Evolutionary conservation across 1,284 basidiomycete species (phyloP).

Genomic region (Abortiporus biennis): DNA sequence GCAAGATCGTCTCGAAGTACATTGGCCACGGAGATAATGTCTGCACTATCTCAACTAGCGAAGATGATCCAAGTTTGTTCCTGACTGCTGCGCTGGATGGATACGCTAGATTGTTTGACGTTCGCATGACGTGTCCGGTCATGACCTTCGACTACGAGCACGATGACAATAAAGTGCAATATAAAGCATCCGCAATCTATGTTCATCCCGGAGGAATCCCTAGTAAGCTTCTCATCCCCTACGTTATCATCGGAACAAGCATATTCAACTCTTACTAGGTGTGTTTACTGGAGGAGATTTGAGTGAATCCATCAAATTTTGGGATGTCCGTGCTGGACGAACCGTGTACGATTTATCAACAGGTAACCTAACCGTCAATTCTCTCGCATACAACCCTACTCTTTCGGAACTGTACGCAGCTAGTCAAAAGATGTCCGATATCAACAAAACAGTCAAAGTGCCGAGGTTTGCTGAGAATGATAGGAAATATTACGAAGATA

Average conservation of each 20-base stretch:
- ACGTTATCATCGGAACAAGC: not conserved
- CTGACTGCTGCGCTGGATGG: constrained; percentile 32
- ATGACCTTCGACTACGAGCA: constrained; percentile 19
- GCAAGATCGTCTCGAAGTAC: not conserved
- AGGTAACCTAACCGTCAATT: constrained; percentile 31
- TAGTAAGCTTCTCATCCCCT: constrained; percentile 14
- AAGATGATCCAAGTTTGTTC: constrained; percentile 29
- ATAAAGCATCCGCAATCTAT: constrained; percentile 15
- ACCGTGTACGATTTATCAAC: constrained; percentile 34
- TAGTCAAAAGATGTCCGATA: constrained; percentile 26
- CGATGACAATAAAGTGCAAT: constrained; percentile 5
- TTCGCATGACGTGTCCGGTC: constrained; percentile 22
- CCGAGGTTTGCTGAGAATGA: constrained; percentile 1
- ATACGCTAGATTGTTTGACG: constrained; percentile 31
- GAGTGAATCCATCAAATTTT: constrained; percentile 27
- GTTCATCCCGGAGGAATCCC: constrained; percentile 22
- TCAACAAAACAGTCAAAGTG: constrained; percentile 5
- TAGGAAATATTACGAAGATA: too few species aligned
- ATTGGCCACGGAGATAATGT: constrained; percentile 17
- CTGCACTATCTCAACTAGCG: constrained; percentile 26
- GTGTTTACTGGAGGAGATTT: constrained; percentile 14
- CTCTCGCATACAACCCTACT: constrained; percentile 28
- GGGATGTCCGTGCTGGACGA: constrained; percentile 32
- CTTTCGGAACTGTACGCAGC: constrained; percentile 29
- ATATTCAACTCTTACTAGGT: not conserved